These are phyloP conservation scores for Trametes punicea DNA, from an alignment of 768 basidiomycete species.

Conservation along the genomic window DNA sequence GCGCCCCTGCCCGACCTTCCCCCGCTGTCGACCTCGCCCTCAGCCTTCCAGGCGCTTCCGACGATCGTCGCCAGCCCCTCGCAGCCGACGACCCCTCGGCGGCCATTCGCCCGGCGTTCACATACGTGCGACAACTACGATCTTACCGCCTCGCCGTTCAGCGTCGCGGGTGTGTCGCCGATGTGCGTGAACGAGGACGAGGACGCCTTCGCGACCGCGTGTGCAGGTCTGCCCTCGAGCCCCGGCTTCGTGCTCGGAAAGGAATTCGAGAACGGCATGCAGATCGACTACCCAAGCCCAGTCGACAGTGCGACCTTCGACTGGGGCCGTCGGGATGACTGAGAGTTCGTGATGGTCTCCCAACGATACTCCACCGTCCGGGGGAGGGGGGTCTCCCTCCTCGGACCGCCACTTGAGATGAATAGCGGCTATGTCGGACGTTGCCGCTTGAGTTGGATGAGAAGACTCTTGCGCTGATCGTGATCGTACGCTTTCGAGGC, in stretches of 20 bases:
- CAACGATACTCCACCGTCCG: background rate
- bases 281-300: slow-evolving; percentile 26
- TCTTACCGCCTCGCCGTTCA: slow-evolving; percentile 7
- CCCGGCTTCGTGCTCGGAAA: slow-evolving; percentile 8
- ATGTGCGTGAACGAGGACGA: slow-evolving; percentile 11
- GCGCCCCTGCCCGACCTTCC: slow-evolving; percentile 21
- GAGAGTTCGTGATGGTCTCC: background rate
- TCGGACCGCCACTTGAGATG: background rate
- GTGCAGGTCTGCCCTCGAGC: slow-evolving; percentile 5
- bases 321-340: slow-evolving; percentile 1
- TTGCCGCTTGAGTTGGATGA: background rate
- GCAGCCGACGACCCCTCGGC: slow-evolving; percentile 9
- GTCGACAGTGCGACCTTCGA: slow-evolving; percentile 17
- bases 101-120: slow-evolving; percentile 19
- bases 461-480: background rate
- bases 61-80: slow-evolving; percentile 7
- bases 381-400: background rate
- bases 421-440: background rate
- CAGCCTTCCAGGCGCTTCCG: slow-evolving; percentile 1
- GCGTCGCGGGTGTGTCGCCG: slow-evolving; percentile 4
- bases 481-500: slow-evolving; percentile 5
- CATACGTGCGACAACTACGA: slow-evolving; percentile 22
- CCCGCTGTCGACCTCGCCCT: background rate
- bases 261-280: slow-evolving; percentile 5
- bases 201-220: slow-evolving; percentile 10